phyloP scores from a whole-genome alignment of 73 alveolate species.

The Paramecium pentaurelia region DNA sequence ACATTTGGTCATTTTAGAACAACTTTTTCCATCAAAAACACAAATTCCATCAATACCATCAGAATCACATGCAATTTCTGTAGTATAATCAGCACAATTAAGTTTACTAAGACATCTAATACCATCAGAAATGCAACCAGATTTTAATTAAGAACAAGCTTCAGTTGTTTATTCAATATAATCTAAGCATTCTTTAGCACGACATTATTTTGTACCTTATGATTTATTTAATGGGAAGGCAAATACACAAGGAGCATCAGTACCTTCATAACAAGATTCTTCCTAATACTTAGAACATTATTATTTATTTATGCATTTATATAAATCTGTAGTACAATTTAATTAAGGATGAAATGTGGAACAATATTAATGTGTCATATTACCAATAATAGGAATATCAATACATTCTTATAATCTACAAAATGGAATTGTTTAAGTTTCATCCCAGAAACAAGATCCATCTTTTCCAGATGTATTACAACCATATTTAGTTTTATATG shows the following conservation, averaged over 20 bases:
- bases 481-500: background rate
- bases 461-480: background rate
- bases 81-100: background rate
- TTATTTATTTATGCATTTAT: background rate
- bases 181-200: background rate
- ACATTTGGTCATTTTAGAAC: background rate
- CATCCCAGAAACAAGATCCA: background rate
- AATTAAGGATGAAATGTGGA: background rate
- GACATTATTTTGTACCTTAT: background rate
- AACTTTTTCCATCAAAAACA: background rate
- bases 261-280: background rate
- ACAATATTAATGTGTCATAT: background rate
- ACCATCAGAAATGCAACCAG: background rate
- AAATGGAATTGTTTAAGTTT: background rate
- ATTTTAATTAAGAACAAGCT: background rate
- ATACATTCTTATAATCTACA: background rate
- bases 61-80: background rate
- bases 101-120: background rate
- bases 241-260: background rate
- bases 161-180: background rate
- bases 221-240: background rate
- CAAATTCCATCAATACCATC: slow-evolving; percentile 1
- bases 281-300: background rate
- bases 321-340: background rate
- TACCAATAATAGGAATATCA: background rate